A percentile compares a stretch with the other conserved stretches of the same genome.
Evolutionary conservation across 768 basidiomycete species (phyloP).

Genomic region (Kwoniella heveanensis): DNA sequence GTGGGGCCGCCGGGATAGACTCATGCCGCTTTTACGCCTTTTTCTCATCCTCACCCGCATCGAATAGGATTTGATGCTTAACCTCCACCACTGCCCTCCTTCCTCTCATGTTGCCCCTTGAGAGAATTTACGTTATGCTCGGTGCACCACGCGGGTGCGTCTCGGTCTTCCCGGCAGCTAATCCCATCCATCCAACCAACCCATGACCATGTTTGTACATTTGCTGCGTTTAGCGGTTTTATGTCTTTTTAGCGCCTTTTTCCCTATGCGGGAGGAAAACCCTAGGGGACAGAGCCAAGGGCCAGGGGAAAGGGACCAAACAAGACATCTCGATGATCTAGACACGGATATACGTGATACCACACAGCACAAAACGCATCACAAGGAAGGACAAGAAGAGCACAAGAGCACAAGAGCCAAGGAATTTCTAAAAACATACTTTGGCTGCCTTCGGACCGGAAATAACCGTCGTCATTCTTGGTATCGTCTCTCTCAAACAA

Average conservation of each 20-base stretch:
- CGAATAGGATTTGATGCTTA: neutral
- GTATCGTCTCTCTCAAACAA: too few species aligned
- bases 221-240: neutral
- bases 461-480: neutral
- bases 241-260: neutral
- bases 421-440: neutral
- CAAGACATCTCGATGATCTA: too few species aligned
- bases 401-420: slow-evolving; percentile 1
- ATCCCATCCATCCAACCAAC: too few species aligned
- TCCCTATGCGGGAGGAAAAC: too few species aligned
- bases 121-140: too few species aligned
- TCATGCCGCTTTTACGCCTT: neutral
- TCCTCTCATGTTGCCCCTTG: too few species aligned
- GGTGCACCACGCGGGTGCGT: neutral
- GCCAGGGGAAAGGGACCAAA: too few species aligned
- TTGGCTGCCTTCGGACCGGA: neutral
- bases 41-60: neutral
- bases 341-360: too few species aligned
- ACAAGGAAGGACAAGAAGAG: neutral
- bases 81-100: neutral
- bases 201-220: too few species aligned
- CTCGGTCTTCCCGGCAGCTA: too few species aligned
- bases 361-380: too few species aligned
- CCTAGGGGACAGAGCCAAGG: too few species aligned
- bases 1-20: slow-evolving; percentile 1